Evolutionary conservation across 768 basidiomycete species (phyloP), one percentile per base, ranked within the genome.

Genomic region (Podaxis sp.): DNA sequence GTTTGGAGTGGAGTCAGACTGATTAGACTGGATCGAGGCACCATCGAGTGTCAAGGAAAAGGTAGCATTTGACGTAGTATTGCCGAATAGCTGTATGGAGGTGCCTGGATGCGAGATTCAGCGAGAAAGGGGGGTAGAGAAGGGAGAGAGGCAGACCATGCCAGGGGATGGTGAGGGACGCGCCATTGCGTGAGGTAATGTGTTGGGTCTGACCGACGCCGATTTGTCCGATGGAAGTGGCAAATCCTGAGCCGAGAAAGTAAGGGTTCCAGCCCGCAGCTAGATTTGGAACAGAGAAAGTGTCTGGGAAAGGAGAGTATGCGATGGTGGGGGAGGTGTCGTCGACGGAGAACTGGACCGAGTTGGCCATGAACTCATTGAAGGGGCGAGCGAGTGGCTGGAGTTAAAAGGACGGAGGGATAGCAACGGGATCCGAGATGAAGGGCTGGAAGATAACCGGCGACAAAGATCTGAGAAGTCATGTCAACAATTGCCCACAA

Each of bases 181-280:
- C 86, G 13, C 82, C 82, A 66, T 88, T 68, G 59, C 69, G 74
- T 7, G 81, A 78, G n/a, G 90, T 91, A 59, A 83, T 74, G 66
- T 91, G 90, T 27, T 73, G 76, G 63, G 82, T 87, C 5, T 76
- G 77, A 10, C 89, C 89, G 42, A 72, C 75, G 13, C 84, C 87
- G 44, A 74, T 70, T 55, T 77, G 69, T 14, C 82, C 83, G 23
- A 47, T 67, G 11, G 71, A 61, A 35, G 64, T 58, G 0, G 79
- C 75, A 56, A 81, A 85, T 6, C 84, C 85, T 11, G 84, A 81
- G 44, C 46, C 52, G 2, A 74, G 71, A 71, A 81, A 90, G 72
- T 78, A 82, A 16, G 88, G 82, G 68, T 84, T 85, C 91, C 91
- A 93, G 67, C 89, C 89, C 27, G 75, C 77, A 18, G 71, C 66